Evolutionary conservation across 257 asterid genomes (phyloP), one percentile per base, ranked within the genome.

Genomic region (Dorcoceras hygrometricum): DNA sequence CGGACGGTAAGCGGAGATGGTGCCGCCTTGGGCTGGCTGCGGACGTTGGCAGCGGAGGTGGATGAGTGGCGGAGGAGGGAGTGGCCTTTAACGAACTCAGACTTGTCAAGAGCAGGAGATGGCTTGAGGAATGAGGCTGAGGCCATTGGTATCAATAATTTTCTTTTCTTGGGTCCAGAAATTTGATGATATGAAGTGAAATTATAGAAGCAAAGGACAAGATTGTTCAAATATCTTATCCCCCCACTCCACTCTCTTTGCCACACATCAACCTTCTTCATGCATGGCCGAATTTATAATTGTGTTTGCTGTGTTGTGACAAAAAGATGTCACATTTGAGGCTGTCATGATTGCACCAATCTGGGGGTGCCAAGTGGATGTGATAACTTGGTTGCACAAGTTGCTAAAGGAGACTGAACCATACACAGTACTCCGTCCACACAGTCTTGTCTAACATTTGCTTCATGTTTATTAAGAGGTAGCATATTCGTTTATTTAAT

Each of bases 91-190:
- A 88, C 75, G 26, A 89, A 91, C 46, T 91, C 95, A 16, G 95
- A 85, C 62, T 86, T 89, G 80, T 82, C 94, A 56, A 91, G 82
- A 58, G 87, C 94, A 3, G 79, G 82, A 23, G 96, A 83, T 67
- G 96, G 71, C 80, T 88, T 90, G 80, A 90, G 87, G 69, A 90
- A 92, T 66, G 98, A 89, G 32, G 95, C 90, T 51, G 95, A 83
- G 69, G 96, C 97, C 97, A 90, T 90, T 79, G 76, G 66, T 71
- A 9, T 43, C 54, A 18, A 46, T 14, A 5, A 16, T 46, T 46
- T 18, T 46, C 54, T 46, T 46, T 34, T 39, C 2, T 12, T 10
- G 0, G 20, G 58, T 63, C 12, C 24, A 71, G 66, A 18, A 39
- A 12, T 39, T 55, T 31, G 55, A 36, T 57, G 26, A 28, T 53